A percentile compares a stretch with the other conserved stretches of the same genome.
phyloP scores from a whole-genome alignment of 495 filamentous ascomycete species.

The Annulohypoxylon nitens region DNA sequence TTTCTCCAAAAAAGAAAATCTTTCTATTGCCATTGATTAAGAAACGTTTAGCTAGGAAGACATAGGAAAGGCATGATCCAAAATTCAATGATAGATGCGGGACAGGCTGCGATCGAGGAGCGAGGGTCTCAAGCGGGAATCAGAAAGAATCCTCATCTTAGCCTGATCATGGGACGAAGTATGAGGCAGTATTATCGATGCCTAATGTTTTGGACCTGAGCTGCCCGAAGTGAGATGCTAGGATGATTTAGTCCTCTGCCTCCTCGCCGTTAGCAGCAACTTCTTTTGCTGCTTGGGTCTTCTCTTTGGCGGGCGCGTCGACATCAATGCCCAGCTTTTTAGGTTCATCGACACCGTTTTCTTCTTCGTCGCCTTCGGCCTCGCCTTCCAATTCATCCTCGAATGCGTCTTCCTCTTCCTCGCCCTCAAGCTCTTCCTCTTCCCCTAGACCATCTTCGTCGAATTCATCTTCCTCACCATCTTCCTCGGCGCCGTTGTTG shows the following conservation, averaged over 20 bases:
- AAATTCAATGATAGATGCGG: constrained; percentile 2
- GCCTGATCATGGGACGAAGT: background rate
- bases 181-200: background rate
- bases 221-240: background rate
- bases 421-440: constrained; percentile 52
- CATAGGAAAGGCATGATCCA: constrained; percentile 17
- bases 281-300: constrained; percentile 48
- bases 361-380: constrained; percentile 53
- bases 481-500: constrained; percentile 51
- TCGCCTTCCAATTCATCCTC: constrained; percentile 54
- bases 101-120: background rate
- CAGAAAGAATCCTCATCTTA: background rate
- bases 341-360: constrained; percentile 49
- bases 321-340: constrained; percentile 54
- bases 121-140: background rate
- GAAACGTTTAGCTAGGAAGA: constrained; percentile 27
- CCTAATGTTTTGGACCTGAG: background rate
- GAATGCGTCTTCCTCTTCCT: constrained; percentile 53
- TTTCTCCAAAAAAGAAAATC: constrained; percentile 24
- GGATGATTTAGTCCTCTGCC: constrained; percentile 30
- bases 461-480: constrained; percentile 51
- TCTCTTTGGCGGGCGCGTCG: constrained; percentile 53
- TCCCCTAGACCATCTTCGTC: constrained; percentile 46
- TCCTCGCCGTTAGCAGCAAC: constrained; percentile 41
- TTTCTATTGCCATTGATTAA: constrained; percentile 37